Conservation (phyloP, 257 asterid species). For the Gynochthodes officinalis region DNA sequence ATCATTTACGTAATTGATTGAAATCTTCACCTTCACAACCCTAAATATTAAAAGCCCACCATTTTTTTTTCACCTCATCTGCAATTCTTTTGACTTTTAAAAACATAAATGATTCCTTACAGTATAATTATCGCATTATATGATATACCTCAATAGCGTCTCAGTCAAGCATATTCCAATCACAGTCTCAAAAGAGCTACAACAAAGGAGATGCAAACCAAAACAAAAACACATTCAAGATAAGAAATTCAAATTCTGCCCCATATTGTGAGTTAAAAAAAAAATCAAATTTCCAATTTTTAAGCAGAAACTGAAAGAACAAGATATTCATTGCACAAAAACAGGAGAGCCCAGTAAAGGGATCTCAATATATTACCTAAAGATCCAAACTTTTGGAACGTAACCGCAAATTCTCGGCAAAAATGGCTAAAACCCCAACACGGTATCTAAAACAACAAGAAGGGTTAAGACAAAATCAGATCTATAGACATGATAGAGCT, state of each 20-base stretch:
- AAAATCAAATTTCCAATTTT: not conserved
- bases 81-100: too few species aligned
- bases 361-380: constrained; percentile 9
- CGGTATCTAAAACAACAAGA: not conserved
- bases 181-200: not conserved
- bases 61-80: not conserved
- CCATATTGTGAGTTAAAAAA: not conserved
- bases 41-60: not conserved
- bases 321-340: not conserved
- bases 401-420: constrained; percentile 7
- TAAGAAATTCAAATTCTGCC: not conserved
- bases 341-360: not conserved
- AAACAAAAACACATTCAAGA: not conserved
- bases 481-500: not conserved
- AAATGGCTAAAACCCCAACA: not conserved
- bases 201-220: not conserved
- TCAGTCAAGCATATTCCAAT: not conserved
- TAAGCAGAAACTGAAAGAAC: not conserved
- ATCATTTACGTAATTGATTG: not conserved
- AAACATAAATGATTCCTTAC: not conserved
- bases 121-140: not conserved
- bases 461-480: constrained; percentile 1
- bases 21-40: not conserved
- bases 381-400: not conserved
- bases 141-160: not conserved